phyloP scores from a whole-genome alignment of 371 early-diverging fungal genomes.

The Rhizopus sp. region DNA sequence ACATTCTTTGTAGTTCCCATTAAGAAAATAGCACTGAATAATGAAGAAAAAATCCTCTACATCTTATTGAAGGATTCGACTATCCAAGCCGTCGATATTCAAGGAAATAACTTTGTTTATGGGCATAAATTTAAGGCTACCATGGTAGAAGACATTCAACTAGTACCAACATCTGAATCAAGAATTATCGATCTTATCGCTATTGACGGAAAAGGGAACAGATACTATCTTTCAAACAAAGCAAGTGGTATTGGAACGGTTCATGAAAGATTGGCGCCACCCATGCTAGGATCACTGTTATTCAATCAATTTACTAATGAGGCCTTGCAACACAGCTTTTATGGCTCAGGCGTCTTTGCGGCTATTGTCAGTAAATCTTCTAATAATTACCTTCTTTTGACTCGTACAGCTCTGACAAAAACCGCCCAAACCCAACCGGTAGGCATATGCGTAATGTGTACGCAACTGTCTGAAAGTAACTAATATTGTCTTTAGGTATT shows the following conservation, averaged over 20 bases:
- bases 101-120: constrained; percentile 7
- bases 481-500: constrained; percentile 5
- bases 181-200: constrained; percentile 15
- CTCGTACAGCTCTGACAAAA: background rate
- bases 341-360: constrained; percentile 10
- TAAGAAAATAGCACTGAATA: constrained; percentile 12
- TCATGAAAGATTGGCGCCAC: constrained; percentile 13
- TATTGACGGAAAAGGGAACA: constrained; percentile 15
- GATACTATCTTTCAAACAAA: constrained; percentile 8
- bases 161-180: constrained; percentile 10
- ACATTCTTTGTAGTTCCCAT: background rate
- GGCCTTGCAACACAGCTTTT: constrained; percentile 5
- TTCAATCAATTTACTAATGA: constrained; percentile 16
- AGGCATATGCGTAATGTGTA: background rate
- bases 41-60: constrained; percentile 1
- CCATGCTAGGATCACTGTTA: constrained; percentile 16
- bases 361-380: constrained; percentile 19
- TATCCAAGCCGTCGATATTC: constrained; percentile 14
- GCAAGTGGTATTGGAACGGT: background rate
- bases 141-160: constrained; percentile 13
- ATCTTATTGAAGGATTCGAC: constrained; percentile 16
- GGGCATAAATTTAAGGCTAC: background rate
- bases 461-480: background rate
- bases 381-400: constrained; percentile 8
- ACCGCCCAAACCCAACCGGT: background rate